Conservation (phyloP, 2,329 filamentous ascomycete genomes). For the Ascochyta fabae region DNA sequence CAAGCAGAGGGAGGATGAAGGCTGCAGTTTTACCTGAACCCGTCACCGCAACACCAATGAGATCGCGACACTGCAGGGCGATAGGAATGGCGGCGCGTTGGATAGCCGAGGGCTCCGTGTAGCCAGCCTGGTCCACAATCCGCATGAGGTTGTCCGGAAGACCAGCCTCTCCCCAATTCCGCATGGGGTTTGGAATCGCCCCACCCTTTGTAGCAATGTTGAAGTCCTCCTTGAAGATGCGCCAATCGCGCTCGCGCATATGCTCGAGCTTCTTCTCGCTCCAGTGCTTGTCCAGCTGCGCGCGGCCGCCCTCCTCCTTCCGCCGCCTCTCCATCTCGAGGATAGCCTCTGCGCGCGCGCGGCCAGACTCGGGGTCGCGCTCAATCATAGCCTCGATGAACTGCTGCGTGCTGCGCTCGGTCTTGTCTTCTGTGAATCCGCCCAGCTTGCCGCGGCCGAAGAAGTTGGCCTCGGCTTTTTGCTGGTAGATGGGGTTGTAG, state of each 20-base stretch:
- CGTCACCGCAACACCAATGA: constrained; percentile 98
- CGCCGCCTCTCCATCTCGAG: constrained; percentile 83
- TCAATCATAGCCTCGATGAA: constrained; percentile 75
- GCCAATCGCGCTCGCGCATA: constrained; percentile 98
- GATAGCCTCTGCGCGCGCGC: constrained; percentile 76
- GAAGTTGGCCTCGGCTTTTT: constrained; percentile 70
- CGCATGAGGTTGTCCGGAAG: constrained; percentile 79
- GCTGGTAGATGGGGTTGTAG: constrained; percentile 81
- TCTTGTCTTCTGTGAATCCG: constrained; percentile 67
- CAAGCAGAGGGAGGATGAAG: constrained; percentile 88
- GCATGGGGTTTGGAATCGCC: constrained; percentile 92
- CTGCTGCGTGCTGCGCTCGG: constrained; percentile 58
- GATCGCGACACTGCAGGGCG: constrained; percentile 86
- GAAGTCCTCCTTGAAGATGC: constrained; percentile 99
- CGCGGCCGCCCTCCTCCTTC: constrained; percentile 73
- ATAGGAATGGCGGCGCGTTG: constrained; percentile 96
- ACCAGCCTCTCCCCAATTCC: constrained; percentile 85
- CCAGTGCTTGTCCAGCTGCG: constrained; percentile 90
- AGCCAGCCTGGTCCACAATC: constrained; percentile 84
- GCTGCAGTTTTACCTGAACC: constrained; percentile 98
- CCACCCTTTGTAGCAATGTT: constrained; percentile 95
- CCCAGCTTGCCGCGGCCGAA: constrained; percentile 72
- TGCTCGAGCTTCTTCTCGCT: constrained; percentile 89
- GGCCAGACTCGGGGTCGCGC: constrained; percentile 77
- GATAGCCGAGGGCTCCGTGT: constrained; percentile 88